Percentiles rank a stretch among this genome's conserved stretches.
Conservation (phyloP, 106 monocot genomes). For the Dendrobium catenatum region DNA sequence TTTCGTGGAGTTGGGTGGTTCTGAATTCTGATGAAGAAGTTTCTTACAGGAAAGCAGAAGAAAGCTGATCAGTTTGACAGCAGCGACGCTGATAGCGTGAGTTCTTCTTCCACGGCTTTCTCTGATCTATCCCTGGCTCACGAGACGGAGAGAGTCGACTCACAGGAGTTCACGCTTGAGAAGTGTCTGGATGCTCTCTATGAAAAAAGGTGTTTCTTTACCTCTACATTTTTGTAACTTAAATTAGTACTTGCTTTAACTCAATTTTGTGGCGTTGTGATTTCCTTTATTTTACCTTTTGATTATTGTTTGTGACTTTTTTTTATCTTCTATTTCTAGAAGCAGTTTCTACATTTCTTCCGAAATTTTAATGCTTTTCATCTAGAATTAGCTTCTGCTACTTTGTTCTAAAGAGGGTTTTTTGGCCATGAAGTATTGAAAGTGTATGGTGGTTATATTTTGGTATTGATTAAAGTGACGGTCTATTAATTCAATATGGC, state of each 20-base stretch:
- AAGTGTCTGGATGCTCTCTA: conserved; percentile 67
- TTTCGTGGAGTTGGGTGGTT: not conserved
- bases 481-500: not conserved
- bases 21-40: not conserved
- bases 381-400: no score
- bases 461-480: no score
- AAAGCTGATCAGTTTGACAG: conserved; percentile 47
- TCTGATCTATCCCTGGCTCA: conserved; percentile 46
- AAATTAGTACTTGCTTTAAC: not conserved
- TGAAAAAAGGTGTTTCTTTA: conserved; percentile 37
- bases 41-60: conserved; percentile 29
- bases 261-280: not conserved
- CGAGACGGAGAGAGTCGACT: conserved; percentile 43
- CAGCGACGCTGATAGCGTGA: conserved; percentile 73
- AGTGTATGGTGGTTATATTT: no score
- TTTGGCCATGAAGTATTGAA: no score
- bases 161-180: conserved; percentile 42
- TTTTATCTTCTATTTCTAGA: not conserved
- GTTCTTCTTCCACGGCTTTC: conserved; percentile 50
- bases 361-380: no score
- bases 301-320: not conserved
- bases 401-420: no score
- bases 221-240: not conserved
- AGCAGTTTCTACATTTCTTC: not conserved
- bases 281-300: not conserved